Evolutionary conservation across 2,329 filamentous ascomycete species (phyloP).

Genomic region (Penicillium sp.): DNA sequence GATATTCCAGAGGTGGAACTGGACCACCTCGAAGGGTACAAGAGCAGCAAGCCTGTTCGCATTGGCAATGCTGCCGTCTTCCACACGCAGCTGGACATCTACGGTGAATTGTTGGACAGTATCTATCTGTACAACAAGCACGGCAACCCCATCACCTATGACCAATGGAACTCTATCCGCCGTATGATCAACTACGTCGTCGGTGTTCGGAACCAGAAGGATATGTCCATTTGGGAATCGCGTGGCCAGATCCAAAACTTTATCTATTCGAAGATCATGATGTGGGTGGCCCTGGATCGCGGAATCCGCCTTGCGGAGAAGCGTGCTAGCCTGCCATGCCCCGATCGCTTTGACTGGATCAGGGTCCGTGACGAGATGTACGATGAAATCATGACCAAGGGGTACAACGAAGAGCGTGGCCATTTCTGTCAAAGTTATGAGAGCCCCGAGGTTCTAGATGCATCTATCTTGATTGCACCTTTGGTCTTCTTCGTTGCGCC

Average conservation of each 20-base stretch:
- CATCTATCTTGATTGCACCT: constrained; percentile 72
- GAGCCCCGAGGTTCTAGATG: constrained; percentile 67
- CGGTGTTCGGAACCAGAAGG: constrained; percentile 64
- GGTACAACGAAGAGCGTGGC: constrained; percentile 68
- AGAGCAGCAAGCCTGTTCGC: constrained; percentile 68
- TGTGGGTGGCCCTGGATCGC: constrained; percentile 79
- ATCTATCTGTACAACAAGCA: constrained; percentile 80
- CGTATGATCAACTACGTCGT: constrained; percentile 70
- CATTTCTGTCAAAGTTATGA: constrained; percentile 78
- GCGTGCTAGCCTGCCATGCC: constrained; percentile 68
- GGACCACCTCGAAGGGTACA: constrained; percentile 70
- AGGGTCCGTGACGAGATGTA: constrained; percentile 66
- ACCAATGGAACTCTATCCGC: constrained; percentile 70
- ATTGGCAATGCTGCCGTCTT: constrained; percentile 76
- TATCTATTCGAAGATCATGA: constrained; percentile 78
- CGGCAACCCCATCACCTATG: constrained; percentile 73
- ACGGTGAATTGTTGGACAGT: constrained; percentile 74
- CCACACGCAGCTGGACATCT: constrained; percentile 76
- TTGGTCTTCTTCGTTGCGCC: constrained; percentile 78
- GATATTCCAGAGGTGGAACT: constrained; percentile 71
- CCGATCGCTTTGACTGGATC: constrained; percentile 66
- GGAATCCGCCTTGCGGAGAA: constrained; percentile 73
- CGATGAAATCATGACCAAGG: constrained; percentile 75
- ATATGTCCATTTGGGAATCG: constrained; percentile 85
- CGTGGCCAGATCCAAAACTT: constrained; percentile 74